Conservation (phyloP, 1,284 basidiomycete genomes). For the Kalmanozyma brasiliensis region DNA sequence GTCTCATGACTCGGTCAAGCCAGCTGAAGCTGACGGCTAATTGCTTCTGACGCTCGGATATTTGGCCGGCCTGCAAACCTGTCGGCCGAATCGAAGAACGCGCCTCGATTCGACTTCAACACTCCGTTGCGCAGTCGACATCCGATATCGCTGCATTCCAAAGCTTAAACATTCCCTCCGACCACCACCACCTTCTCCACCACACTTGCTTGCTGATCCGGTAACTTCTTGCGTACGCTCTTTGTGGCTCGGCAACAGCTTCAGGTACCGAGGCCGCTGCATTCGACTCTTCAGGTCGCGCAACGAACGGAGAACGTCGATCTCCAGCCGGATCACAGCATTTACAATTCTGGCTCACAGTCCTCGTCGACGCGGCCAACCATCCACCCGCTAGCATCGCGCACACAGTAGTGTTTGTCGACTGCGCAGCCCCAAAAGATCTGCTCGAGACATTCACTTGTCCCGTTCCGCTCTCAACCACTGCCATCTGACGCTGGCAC, state of each 20-base stretch:
- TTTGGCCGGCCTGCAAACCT: conserved; percentile 13
- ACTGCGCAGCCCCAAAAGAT: too few relatives aligned
- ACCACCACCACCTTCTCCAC: conserved; percentile 5
- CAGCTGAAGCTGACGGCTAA: conserved; percentile 11
- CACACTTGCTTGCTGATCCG: conserved; percentile 7
- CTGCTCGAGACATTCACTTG: too few relatives aligned
- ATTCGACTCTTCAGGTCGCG: not conserved
- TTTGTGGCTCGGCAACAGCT: not conserved
- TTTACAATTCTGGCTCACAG: not conserved
- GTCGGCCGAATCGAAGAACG: conserved; percentile 43
- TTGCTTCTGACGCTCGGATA: conserved; percentile 24
- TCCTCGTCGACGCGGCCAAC: not conserved
- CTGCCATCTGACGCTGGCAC: too few relatives aligned
- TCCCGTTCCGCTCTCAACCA: too few relatives aligned
- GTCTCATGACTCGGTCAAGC: conserved; percentile 37
- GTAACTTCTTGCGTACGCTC: not conserved
- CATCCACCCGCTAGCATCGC: not conserved
- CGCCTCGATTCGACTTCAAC: conserved; percentile 7
- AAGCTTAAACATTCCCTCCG: not conserved
- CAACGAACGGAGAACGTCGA: too few relatives aligned
- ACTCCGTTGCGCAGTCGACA: not conserved
- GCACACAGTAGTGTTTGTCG: not conserved
- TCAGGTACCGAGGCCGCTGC: not conserved
- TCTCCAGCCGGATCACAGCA: conserved; percentile 16
- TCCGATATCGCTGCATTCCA: not conserved